Conservation (phyloP, 2,329 filamentous ascomycete species). For the Colletotrichum tabaci region DNA sequence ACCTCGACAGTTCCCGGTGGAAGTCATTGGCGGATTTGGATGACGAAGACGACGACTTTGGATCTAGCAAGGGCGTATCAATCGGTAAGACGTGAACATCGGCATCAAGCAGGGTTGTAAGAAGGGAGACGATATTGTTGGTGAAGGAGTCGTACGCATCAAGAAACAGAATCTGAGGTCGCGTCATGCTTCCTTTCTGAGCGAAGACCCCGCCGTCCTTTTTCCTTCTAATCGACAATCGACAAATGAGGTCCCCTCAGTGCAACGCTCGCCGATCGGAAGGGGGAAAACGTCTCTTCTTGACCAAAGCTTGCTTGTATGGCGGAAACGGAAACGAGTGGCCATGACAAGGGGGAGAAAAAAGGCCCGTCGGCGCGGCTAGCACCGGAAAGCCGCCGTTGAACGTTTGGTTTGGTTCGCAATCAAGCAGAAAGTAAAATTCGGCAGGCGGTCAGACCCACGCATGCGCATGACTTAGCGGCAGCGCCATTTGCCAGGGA, state of each 20-base stretch:
- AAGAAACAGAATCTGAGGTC: constrained; percentile 81
- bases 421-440: constrained; percentile 33
- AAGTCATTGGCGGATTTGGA: constrained; percentile 52
- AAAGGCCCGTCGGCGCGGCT: constrained; percentile 35
- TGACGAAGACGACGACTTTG: constrained; percentile 57
- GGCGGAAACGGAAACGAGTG: constrained; percentile 19
- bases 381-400: constrained; percentile 28
- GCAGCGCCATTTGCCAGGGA: constrained; percentile 26
- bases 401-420: constrained; percentile 28
- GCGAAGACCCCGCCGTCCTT: constrained; percentile 6
- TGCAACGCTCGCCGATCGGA: constrained; percentile 19
- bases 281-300: constrained; percentile 4
- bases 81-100: constrained; percentile 82
- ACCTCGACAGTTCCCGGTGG: constrained; percentile 68
- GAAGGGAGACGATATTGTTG: constrained; percentile 90
- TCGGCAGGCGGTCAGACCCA: constrained; percentile 33
- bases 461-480: constrained; percentile 34
- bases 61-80: constrained; percentile 69
- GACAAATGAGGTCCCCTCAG: constrained; percentile 5
- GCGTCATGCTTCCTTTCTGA: constrained; percentile 46
- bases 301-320: constrained; percentile 27
- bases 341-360: constrained; percentile 10
- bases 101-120: constrained; percentile 78
- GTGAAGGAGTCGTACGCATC: constrained; percentile 98
- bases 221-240: not conserved